phyloP scores from a whole-genome alignment of 345 rosid genomes.

The Arabidopsis arenosa region DNA sequence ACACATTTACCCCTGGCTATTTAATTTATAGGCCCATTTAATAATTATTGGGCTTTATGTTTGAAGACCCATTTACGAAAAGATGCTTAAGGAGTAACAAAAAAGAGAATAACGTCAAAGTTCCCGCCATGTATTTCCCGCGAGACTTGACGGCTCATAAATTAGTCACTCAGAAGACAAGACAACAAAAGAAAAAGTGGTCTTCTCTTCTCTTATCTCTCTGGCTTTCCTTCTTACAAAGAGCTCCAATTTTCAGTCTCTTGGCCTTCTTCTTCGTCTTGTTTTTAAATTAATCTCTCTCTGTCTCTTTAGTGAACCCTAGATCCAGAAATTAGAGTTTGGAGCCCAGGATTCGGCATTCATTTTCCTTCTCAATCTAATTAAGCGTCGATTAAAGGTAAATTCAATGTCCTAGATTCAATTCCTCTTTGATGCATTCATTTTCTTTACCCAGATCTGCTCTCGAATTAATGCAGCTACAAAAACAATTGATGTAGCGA shows the following conservation, averaged over 20 bases:
- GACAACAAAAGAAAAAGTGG: no score
- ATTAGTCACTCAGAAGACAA: not conserved
- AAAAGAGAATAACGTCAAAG: not conserved
- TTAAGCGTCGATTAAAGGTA: conserved; percentile 21
- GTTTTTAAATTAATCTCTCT: conserved; percentile 9
- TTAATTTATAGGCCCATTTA: conserved; percentile 12
- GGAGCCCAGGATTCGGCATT: conserved; percentile 19
- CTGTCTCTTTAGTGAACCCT: conserved; percentile 18
- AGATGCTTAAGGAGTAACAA: no score
- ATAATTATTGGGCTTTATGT: not conserved
- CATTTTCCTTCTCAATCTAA: conserved; percentile 1
- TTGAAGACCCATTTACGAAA: conserved; percentile 23
- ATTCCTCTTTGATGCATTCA: not conserved
- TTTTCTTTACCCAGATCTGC: not conserved
- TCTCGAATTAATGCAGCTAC: not conserved
- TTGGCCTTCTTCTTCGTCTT: not conserved
- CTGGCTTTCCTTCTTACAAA: not conserved
- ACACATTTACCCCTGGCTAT: not conserved
- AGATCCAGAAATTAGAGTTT: not conserved
- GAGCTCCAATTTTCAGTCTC: not conserved
- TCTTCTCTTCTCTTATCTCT: not conserved
- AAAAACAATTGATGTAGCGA: not conserved
- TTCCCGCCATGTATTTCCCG: conserved; percentile 42
- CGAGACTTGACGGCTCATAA: conserved; percentile 14
- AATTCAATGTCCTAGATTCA: conserved; percentile 6